Conservation (phyloP, 352 stramenopile species). For the Globisporangium splendens region DNA sequence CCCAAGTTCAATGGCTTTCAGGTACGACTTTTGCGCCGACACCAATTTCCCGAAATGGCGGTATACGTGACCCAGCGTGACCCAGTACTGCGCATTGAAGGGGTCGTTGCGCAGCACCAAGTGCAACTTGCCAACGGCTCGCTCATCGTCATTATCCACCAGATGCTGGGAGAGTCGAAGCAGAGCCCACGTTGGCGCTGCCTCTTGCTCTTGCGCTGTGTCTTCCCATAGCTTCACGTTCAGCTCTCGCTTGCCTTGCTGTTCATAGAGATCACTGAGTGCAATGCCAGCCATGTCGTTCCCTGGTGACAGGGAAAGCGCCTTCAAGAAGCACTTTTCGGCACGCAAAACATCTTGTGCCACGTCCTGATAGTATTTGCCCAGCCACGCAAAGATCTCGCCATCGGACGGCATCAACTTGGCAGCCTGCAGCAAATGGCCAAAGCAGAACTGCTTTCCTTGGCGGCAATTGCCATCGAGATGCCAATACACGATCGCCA, state of each 20-base stretch:
- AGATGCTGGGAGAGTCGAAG: slow-evolving; percentile 68
- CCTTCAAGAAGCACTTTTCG: slow-evolving; percentile 86
- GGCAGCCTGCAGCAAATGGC: slow-evolving; percentile 58
- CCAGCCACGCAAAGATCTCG: slow-evolving; percentile 69
- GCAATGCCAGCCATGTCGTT: slow-evolving; percentile 57
- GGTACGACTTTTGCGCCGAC: slow-evolving; percentile 76
- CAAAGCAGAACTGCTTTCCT: slow-evolving; percentile 66
- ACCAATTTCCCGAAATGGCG: slow-evolving; percentile 76
- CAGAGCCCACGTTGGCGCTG: slow-evolving; percentile 69
- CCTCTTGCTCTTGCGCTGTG: slow-evolving; percentile 49
- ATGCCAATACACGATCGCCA: slow-evolving; percentile 79
- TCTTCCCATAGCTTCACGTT: slow-evolving; percentile 72
- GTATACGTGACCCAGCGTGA: slow-evolving; percentile 76
- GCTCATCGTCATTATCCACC: slow-evolving; percentile 62
- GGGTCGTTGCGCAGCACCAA: slow-evolving; percentile 72
- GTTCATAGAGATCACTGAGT: slow-evolving; percentile 68
- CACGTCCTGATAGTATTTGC: slow-evolving; percentile 72
- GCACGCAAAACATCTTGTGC: slow-evolving; percentile 58
- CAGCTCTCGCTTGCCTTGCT: slow-evolving; percentile 55
- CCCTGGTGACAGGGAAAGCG: slow-evolving; percentile 48
- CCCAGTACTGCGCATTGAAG: slow-evolving; percentile 60
- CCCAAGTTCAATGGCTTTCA: slow-evolving; percentile 70
- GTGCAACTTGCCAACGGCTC: slow-evolving; percentile 65
- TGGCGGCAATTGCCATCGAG: slow-evolving; percentile 38
- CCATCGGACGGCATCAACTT: slow-evolving; percentile 66